phyloP scores from a whole-genome alignment of 169 alveolate genomes.

The Plasmodium inui region DNA sequence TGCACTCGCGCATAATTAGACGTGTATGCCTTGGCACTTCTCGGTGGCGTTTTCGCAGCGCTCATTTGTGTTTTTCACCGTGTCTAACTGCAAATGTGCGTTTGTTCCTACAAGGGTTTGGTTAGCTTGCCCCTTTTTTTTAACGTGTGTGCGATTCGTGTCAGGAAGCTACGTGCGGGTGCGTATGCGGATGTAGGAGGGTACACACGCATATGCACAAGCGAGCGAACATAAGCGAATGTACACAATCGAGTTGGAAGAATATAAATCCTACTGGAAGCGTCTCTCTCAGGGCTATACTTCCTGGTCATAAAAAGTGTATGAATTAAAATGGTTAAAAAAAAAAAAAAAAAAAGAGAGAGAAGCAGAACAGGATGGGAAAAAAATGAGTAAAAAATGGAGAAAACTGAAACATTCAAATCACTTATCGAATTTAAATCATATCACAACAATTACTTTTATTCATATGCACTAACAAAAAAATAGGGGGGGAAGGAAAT shows the following conservation, averaged over 20 bases:
- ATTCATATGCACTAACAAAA: background rate
- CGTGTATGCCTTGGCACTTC: background rate
- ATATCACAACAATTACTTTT: background rate
- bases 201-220: background rate
- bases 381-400: background rate
- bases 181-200: background rate
- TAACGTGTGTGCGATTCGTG: background rate
- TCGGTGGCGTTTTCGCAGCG: background rate
- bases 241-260: background rate
- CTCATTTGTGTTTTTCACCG: background rate
- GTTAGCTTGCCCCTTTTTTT: background rate
- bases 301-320: background rate
- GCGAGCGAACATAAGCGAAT: background rate
- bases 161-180: background rate
- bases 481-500: background rate
- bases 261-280: background rate
- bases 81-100: background rate
- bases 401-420: background rate
- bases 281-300: background rate
- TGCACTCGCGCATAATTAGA: slow-evolving; percentile 4
- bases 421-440: background rate
- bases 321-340: background rate
- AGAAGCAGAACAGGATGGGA: background rate
- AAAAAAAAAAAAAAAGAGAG: background rate
- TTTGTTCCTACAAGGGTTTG: background rate